These are phyloP conservation scores for Coemansia sp. DNA, from an alignment of 192 early-diverging fungal genomes.

Conservation along the genomic window DNA sequence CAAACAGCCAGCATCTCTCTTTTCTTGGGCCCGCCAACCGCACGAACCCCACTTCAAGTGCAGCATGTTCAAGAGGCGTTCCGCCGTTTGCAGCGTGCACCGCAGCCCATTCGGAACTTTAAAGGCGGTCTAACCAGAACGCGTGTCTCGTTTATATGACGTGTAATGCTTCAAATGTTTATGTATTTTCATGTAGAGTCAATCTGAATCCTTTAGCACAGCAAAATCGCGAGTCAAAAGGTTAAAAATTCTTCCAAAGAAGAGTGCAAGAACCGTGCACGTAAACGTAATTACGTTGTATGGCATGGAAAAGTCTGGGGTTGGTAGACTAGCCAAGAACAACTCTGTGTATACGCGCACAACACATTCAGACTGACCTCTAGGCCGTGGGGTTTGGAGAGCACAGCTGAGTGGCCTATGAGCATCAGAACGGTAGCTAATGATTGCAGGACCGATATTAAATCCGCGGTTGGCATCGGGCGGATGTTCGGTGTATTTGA, in stretches of 20 bases:
- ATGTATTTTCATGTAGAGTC: background rate
- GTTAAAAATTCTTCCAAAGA: conserved; percentile 95
- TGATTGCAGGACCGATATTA: conserved; percentile 76
- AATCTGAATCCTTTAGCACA: conserved; percentile 16
- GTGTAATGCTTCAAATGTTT: background rate
- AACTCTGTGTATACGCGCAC: conserved; percentile 78
- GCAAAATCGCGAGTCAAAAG: conserved; percentile 67
- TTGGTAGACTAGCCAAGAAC: conserved; percentile 85
- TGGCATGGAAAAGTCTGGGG: conserved; percentile 98
- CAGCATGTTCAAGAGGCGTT: conserved; percentile 95
- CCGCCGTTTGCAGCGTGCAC: conserved; percentile 71
- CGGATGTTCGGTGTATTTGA: conserved; percentile 94
- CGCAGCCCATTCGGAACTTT: conserved; percentile 76
- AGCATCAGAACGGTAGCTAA: conserved; percentile 37
- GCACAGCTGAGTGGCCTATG: conserved; percentile 21
- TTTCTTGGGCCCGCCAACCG: conserved; percentile 77
- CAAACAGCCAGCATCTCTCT: conserved; percentile 52
- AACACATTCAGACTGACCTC: conserved; percentile 14
- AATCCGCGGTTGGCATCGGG: conserved; percentile 97
- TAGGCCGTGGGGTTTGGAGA: conserved; percentile 9
- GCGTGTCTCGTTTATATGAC: conserved; percentile 67
- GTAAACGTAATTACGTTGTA: conserved; percentile 99
- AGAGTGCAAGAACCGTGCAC: conserved; percentile 91
- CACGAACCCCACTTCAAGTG: conserved; percentile 77
- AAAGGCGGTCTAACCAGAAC: conserved; percentile 72